Evolutionary conservation across 306 rosid species (phyloP).

Genomic region (Pueraria montana): DNA sequence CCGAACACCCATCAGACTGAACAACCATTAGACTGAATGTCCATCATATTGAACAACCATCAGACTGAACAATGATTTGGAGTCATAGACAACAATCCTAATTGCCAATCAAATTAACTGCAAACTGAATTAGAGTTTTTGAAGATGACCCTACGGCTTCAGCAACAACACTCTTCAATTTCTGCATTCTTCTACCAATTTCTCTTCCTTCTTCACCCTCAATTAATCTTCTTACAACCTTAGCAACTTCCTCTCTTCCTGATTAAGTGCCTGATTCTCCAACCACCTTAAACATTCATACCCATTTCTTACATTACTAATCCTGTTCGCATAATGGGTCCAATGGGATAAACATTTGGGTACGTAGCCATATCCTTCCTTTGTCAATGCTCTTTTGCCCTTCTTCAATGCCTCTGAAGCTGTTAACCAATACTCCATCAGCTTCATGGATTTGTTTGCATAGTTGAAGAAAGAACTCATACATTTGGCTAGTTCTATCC

Average conservation of each 20-base stretch:
- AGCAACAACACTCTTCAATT: constrained; percentile 8
- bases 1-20: too few relatives aligned
- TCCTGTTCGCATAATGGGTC: constrained; percentile 50
- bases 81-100: too few relatives aligned
- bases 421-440: constrained; percentile 45
- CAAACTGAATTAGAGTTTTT: constrained; percentile 6
- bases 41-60: too few relatives aligned
- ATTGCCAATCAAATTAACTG: background rate
- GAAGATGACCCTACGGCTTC: background rate
- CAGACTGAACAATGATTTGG: too few relatives aligned
- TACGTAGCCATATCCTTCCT: constrained; percentile 2
- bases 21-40: too few relatives aligned
- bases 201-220: constrained; percentile 28
- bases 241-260: constrained; percentile 27
- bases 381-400: constrained; percentile 25
- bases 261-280: constrained; percentile 39
- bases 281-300: constrained; percentile 43
- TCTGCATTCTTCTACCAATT: constrained; percentile 15
- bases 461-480: constrained; percentile 6
- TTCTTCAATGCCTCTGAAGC: constrained; percentile 41
- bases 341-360: constrained; percentile 35
- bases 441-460: background rate
- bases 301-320: background rate
- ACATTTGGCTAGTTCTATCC: constrained; percentile 13
- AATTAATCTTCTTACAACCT: background rate